A percentile compares a stretch with the other conserved stretches of the same genome.
phyloP scores from a whole-genome alignment of 2,329 filamentous ascomycete species.

The Alternaria novae-zelandiae region DNA sequence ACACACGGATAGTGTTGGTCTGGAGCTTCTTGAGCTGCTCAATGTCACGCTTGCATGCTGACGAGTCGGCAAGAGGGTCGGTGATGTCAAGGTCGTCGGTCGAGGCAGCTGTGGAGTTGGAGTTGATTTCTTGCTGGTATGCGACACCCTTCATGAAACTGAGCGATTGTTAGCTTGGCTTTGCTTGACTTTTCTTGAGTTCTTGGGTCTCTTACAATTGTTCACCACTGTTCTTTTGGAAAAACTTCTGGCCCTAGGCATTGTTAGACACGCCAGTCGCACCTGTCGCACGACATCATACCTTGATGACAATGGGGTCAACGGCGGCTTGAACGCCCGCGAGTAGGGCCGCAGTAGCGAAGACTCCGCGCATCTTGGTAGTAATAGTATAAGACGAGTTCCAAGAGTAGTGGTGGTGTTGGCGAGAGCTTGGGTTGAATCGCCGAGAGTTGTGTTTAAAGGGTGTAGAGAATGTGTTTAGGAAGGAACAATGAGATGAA shows the following conservation, averaged over 20 bases:
- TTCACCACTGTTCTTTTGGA: constrained; percentile 80
- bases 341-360: constrained; percentile 59
- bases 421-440: constrained; percentile 33
- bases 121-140: constrained; percentile 80
- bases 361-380: constrained; percentile 62
- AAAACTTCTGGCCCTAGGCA: constrained; percentile 79
- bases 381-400: constrained; percentile 25
- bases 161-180: constrained; percentile 21
- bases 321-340: constrained; percentile 62
- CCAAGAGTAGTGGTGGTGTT: constrained; percentile 34
- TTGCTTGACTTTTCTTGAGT: neutral
- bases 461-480: constrained; percentile 13
- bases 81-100: constrained; percentile 63
- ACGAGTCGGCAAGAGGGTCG: constrained; percentile 80
- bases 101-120: constrained; percentile 60
- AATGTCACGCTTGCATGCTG: constrained; percentile 81
- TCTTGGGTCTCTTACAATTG: constrained; percentile 59
- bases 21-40: constrained; percentile 77
- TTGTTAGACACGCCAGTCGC: constrained; percentile 13
- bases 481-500: constrained; percentile 20
- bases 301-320: constrained; percentile 74
- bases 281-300: constrained; percentile 40
- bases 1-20: constrained; percentile 90
- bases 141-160: constrained; percentile 90
- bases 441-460: constrained; percentile 28